Conservation (phyloP, 2,329 filamentous ascomycete genomes). For the Cercospora brassicicola region DNA sequence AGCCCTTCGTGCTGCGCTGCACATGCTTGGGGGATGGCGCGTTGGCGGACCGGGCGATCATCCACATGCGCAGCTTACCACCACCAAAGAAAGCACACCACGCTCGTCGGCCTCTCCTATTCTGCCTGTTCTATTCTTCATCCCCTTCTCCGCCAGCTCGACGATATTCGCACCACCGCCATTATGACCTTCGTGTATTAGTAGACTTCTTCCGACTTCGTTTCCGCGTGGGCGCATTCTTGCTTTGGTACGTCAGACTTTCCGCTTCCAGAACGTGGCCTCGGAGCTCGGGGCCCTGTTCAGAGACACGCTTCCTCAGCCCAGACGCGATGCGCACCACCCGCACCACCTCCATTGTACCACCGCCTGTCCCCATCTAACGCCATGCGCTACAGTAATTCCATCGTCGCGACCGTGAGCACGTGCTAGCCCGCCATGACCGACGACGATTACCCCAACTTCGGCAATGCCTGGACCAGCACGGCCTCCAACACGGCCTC, state of each 20-base stretch:
- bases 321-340: neutral
- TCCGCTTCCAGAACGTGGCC: neutral
- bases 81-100: neutral
- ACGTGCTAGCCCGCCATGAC: constrained; percentile 24
- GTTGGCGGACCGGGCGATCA: constrained; percentile 2
- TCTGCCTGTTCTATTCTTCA: neutral
- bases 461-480: constrained; percentile 41
- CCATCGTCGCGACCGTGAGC: neutral
- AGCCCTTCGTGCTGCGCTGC: neutral
- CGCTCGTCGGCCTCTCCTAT: constrained; percentile 2
- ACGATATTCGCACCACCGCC: neutral
- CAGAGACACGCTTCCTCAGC: neutral
- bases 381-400: constrained; percentile 2
- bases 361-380: neutral
- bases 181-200: neutral
- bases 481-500: constrained; percentile 5
- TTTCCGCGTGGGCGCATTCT: constrained; percentile 8
- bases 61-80: constrained; percentile 5
- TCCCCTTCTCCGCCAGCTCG: neutral
- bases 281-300: neutral
- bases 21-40: neutral
- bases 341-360: neutral
- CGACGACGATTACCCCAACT: constrained; percentile 42
- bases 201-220: neutral
- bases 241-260: constrained; percentile 15